Conservation (phyloP, 139 green algal species). For the Haematococcus lacustris region DNA sequence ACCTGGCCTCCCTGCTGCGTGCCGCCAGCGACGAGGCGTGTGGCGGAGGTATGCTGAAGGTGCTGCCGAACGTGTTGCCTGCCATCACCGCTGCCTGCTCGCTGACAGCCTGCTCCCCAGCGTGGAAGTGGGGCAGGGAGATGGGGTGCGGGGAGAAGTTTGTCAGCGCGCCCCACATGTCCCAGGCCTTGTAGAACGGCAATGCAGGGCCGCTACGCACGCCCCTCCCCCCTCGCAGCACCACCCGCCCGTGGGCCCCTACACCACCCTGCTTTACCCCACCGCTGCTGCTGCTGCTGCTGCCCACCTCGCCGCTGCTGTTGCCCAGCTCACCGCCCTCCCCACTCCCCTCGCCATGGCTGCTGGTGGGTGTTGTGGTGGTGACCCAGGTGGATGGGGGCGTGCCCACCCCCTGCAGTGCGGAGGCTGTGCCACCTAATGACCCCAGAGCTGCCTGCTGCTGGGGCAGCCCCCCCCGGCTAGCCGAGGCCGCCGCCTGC, state of each 20-base stretch:
- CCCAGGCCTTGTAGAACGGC: slow-evolving; percentile 96
- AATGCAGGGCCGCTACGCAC: background rate
- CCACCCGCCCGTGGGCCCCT: background rate
- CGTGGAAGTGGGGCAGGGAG: slow-evolving; percentile 40
- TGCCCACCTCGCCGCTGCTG: background rate
- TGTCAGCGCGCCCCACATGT: slow-evolving; percentile 78
- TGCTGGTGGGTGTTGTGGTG: background rate
- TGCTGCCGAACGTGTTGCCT: no score
- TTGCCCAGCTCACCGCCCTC: background rate
- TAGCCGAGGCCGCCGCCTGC: no score
- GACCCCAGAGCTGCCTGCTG: no score
- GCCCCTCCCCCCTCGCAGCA: background rate
- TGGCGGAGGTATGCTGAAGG: background rate
- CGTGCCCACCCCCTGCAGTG: no score
- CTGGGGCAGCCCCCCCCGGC: no score
- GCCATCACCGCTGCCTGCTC: no score
- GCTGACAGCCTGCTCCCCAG: slow-evolving; percentile 87
- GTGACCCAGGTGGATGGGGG: background rate
- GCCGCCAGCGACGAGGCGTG: background rate
- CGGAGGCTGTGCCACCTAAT: no score
- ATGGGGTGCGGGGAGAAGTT: slow-evolving; percentile 95
- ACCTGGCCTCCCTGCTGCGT: background rate
- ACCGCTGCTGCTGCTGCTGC: background rate
- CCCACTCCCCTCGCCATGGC: background rate
- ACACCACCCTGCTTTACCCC: background rate